Conservation (phyloP, 805 yeast species). For the Nakazawaea peltata region DNA sequence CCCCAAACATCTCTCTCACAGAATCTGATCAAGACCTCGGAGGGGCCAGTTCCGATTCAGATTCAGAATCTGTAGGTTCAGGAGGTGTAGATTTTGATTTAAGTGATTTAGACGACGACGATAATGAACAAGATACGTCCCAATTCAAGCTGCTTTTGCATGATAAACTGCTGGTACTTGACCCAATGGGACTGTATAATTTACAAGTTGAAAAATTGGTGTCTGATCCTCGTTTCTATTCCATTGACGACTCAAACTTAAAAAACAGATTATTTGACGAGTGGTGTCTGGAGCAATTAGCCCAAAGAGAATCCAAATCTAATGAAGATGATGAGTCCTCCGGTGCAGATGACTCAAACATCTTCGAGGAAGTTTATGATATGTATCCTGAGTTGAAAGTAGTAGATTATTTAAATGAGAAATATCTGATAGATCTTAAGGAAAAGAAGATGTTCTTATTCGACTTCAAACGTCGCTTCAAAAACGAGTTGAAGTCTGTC, state of each 20-base stretch:
- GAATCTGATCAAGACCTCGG: neutral
- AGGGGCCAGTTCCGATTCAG: neutral
- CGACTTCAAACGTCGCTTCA: conserved; percentile 8
- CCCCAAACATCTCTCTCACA: no score
- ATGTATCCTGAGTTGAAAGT: conserved; percentile 4
- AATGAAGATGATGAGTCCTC: conserved; percentile 10
- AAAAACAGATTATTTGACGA: conserved; percentile 33
- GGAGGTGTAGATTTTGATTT: conserved; percentile 2
- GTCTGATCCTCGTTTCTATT: conserved; percentile 32
- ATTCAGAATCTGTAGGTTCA: conserved; percentile 1
- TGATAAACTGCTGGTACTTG: conserved; percentile 20
- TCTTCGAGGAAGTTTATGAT: neutral
- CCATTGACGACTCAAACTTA: conserved; percentile 22
- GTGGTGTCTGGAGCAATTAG: conserved; percentile 30
- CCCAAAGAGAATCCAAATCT: neutral
- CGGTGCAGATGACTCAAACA: neutral
- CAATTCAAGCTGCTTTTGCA: conserved; percentile 28
- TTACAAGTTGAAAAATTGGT: conserved; percentile 31
- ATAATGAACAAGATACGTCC: conserved; percentile 9
- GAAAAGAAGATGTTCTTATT: conserved; percentile 8
- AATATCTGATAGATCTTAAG: neutral
- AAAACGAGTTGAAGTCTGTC: neutral
- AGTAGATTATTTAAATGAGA: conserved; percentile 6
- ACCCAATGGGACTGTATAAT: conserved; percentile 44
- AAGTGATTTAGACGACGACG: conserved; percentile 14